phyloP scores from a whole-genome alignment of 768 basidiomycete species.

The Heimioporus sp. region DNA sequence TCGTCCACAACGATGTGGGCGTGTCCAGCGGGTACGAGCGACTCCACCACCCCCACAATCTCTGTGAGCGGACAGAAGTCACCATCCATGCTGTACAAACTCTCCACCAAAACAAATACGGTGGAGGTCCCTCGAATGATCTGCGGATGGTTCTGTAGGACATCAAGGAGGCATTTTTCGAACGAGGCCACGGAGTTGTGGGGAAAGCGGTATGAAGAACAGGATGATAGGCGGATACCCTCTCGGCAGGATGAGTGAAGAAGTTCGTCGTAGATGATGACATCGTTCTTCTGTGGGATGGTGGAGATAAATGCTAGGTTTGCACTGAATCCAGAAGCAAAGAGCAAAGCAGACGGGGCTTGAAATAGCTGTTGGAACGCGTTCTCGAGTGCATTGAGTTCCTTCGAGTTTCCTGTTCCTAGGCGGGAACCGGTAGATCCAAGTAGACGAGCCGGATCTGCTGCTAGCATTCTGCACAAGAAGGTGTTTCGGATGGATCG shows the following conservation, averaged over 20 bases:
- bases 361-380: constrained; percentile 14
- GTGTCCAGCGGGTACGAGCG: constrained; percentile 34
- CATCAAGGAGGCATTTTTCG: constrained; percentile 22
- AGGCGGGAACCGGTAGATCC: constrained; percentile 53
- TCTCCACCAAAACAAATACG: constrained; percentile 52
- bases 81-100: constrained; percentile 62
- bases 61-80: constrained; percentile 46
- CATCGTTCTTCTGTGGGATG: constrained; percentile 45
- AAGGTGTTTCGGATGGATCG: constrained; percentile 25
- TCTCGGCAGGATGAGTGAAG: constrained; percentile 53
- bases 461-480: constrained; percentile 31
- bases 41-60: constrained; percentile 40
- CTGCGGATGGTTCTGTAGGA: constrained; percentile 23
- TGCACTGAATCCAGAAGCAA: constrained; percentile 54
- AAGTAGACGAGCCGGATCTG: constrained; percentile 25
- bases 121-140: constrained; percentile 25
- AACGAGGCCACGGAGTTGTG: constrained; percentile 47
- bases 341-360: constrained; percentile 43
- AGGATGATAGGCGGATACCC: constrained; percentile 42
- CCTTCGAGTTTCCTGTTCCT: constrained; percentile 37
- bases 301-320: constrained; percentile 48
- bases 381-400: constrained; percentile 12
- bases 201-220: constrained; percentile 33
- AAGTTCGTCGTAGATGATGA: constrained; percentile 51
- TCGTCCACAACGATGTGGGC: constrained; percentile 53